Evolutionary conservation across 345 rosid species (phyloP).

Genomic region (Linum tenue): DNA sequence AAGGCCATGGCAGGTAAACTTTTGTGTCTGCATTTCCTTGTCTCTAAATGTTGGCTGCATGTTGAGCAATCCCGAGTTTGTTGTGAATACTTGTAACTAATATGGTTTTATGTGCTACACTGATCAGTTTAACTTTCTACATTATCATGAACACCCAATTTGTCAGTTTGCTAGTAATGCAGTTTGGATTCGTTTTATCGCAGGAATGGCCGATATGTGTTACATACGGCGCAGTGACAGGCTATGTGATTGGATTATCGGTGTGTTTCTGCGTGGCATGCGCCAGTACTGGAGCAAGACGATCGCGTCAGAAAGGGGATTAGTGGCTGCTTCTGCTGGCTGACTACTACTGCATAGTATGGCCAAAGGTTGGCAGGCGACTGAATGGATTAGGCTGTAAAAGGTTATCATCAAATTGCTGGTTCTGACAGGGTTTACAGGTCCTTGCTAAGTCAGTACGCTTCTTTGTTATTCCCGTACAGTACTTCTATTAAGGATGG

Average conservation of each 20-base stretch:
- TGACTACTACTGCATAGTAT: too few species aligned
- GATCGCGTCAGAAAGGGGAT: conserved; percentile 14
- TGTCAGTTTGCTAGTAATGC: not conserved
- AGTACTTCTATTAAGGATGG: too few species aligned
- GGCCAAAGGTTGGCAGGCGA: too few species aligned
- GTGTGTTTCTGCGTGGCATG: conserved; percentile 16
- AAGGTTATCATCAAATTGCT: too few species aligned
- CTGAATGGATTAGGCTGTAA: too few species aligned
- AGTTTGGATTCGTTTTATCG: too few species aligned
- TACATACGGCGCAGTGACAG: conserved; percentile 57
- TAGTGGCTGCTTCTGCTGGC: conserved; percentile 1
- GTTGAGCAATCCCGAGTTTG: not conserved
- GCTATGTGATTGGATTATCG: conserved; percentile 42
- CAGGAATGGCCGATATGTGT: conserved; percentile 95
- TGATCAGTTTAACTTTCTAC: not conserved
- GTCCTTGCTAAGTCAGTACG: too few species aligned
- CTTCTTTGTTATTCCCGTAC: too few species aligned
- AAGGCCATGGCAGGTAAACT: conserved; percentile 90
- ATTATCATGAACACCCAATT: not conserved
- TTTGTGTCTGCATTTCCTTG: not conserved
- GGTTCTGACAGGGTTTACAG: too few species aligned
- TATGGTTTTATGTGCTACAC: not conserved
- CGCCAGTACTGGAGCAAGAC: conserved; percentile 1
- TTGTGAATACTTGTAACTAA: not conserved
- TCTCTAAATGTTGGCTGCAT: not conserved